Conservation (phyloP, 352 stramenopile genomes). For the Peronospora tabacina region DNA sequence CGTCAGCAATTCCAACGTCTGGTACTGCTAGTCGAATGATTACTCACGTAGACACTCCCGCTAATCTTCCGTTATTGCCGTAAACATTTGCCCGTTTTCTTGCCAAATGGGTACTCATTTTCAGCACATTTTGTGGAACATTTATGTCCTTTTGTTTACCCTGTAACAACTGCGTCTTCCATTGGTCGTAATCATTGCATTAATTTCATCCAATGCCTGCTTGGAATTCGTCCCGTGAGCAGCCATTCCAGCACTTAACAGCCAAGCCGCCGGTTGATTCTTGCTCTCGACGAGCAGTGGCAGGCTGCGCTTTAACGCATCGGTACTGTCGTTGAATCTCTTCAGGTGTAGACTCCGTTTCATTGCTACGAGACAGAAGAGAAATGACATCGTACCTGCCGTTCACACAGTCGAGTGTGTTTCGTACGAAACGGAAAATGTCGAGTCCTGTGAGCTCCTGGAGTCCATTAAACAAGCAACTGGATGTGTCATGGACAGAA, state of each 20-base stretch:
- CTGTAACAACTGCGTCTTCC: too few species aligned
- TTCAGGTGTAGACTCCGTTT: neutral
- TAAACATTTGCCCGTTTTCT: too few species aligned
- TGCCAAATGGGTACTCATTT: too few species aligned
- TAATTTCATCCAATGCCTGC: constrained; percentile 1
- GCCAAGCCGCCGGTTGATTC: constrained; percentile 14
- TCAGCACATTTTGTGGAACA: too few species aligned
- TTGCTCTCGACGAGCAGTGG: neutral
- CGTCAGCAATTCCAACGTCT: too few species aligned
- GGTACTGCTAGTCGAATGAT: too few species aligned
- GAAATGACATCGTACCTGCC: constrained; percentile 38
- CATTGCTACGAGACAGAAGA: neutral
- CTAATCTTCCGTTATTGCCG: too few species aligned
- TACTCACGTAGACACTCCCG: too few species aligned
- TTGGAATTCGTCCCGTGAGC: neutral
- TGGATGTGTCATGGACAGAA: constrained; percentile 11
- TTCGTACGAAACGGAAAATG: constrained; percentile 55
- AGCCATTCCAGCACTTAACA: constrained; percentile 17
- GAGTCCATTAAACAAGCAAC: constrained; percentile 31
- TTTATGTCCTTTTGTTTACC: too few species aligned
- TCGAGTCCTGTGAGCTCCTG: constrained; percentile 36
- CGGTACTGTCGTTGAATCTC: neutral
- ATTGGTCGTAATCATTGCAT: too few species aligned
- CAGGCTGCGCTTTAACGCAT: neutral
- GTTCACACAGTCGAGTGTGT: constrained; percentile 26